Evolutionary conservation across 1,139 yeast genomes (phyloP), one percentile per base, ranked within the genome.

Genomic region (Candida sojae): DNA sequence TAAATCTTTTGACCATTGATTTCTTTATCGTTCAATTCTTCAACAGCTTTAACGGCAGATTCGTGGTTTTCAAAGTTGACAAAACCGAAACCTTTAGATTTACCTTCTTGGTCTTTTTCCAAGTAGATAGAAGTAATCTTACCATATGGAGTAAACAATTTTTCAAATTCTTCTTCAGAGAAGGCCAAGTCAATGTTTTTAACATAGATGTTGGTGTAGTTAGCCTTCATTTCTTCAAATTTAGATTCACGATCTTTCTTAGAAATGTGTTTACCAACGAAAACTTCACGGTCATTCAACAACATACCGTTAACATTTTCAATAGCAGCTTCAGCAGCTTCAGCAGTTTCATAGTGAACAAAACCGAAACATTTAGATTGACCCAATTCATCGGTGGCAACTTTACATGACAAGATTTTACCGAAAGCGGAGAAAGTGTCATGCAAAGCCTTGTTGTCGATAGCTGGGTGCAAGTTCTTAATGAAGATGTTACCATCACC

Each of bases 221-320:
- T 88, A 62, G 96, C 90, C 77, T 88, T 86, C 79, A 87, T 81
- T 75, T 87, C 96, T 73, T 90, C 96, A 66, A 88, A 80, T 79
- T 90, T 91, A 62, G 96, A 86, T 76, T 88, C 93, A 78, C 99
- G 95, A 76, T 93, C 99, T 75, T 86, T 88, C 77, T 83, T 90
- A 59, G 96, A 80, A 59, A 92, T 80, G 77, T 95, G 99, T 70
- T 87, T 93, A 63, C 96, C 98, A 65, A 93, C 99, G 68, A 73
- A 93, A 54, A 93, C 97, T 79, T 90, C 96, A 75, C 86, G 90
- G 74, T 92, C 97, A 77, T 93, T 93, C 77, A 95, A 83, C 68
- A 89, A 82, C 99, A 95, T 93, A 75, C 99, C 99, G 74, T 93
- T 92, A 66, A 93, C 96, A 70, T 90, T 91, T 77, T 90, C 96